A percentile compares a stretch with the other conserved stretches of the same genome.
phyloP scores from a whole-genome alignment of 116 monocot genomes.

The Papilionanthe hybrid region DNA sequence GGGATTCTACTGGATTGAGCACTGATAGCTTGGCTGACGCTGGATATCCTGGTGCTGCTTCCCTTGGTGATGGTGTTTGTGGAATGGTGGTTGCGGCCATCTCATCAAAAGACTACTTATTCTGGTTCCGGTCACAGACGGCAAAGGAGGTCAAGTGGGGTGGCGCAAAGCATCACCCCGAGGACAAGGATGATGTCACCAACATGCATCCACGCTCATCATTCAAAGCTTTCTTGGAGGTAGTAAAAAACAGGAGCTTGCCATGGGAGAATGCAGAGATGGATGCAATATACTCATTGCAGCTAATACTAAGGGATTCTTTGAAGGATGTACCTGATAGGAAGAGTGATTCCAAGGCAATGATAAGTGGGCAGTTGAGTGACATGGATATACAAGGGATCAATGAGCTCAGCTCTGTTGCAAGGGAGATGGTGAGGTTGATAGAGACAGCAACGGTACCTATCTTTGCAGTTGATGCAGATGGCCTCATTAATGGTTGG shows the following conservation, averaged over 20 bases:
- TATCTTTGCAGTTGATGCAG: conserved; percentile 66
- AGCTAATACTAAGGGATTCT: conserved; percentile 75
- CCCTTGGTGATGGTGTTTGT: conserved; percentile 66
- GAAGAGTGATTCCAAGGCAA: conserved; percentile 30
- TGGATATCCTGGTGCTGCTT: conserved; percentile 57
- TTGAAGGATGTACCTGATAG: conserved; percentile 44
- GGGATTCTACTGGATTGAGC: conserved; percentile 71
- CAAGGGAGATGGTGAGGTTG: conserved; percentile 86
- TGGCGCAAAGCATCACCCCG: conserved; percentile 85
- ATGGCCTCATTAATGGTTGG: conserved; percentile 78
- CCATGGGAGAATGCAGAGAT: conserved; percentile 90
- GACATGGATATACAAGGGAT: conserved; percentile 55
- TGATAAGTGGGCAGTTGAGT: conserved; percentile 27
- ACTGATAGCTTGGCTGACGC: conserved; percentile 83
- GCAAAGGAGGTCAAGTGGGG: conserved; percentile 95
- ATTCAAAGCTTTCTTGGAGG: conserved; percentile 82
- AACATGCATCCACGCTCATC: conserved; percentile 80
- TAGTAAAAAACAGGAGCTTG: conserved; percentile 78
- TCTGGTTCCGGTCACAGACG: conserved; percentile 89
- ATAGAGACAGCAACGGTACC: conserved; percentile 82
- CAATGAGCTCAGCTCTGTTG: conserved; percentile 70
- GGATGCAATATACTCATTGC: conserved; percentile 86
- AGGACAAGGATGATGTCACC: conserved; percentile 77
- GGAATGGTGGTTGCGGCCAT: conserved; percentile 83
- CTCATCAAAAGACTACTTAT: conserved; percentile 56